phyloP scores from a whole-genome alignment of 345 rosid genomes.

The Bruguiera gymnorhiza region DNA sequence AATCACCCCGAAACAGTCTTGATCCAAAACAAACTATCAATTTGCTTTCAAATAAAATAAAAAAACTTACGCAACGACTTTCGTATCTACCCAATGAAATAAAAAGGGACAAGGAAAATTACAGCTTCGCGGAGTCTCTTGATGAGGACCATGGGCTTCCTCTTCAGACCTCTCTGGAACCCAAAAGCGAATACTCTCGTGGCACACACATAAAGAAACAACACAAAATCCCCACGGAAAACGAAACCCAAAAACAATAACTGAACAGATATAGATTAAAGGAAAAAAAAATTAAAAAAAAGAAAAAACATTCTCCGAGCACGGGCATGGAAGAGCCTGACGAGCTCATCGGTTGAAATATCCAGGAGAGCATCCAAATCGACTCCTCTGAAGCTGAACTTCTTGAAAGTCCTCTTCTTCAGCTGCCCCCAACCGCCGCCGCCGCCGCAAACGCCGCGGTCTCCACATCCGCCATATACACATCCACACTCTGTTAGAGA shows the following conservation, averaged over 20 bases:
- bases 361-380: slow-evolving; percentile 25
- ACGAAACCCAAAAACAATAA: not conserved
- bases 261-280: not conserved
- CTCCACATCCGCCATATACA: not conserved
- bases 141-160: slow-evolving; percentile 22
- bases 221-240: too few relatives aligned
- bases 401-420: slow-evolving; percentile 21
- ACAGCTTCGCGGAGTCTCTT: slow-evolving; percentile 23
- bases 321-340: slow-evolving; percentile 13
- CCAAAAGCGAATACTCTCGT: not conserved
- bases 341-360: slow-evolving; percentile 17
- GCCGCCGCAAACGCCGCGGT: not conserved
- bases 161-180: slow-evolving; percentile 9
- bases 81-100: not conserved
- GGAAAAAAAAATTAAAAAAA: not conserved
- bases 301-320: slow-evolving; percentile 7
- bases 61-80: not conserved
- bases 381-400: slow-evolving; percentile 25
- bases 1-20: too few relatives aligned
- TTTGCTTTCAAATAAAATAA: not conserved
- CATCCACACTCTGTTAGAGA: too few relatives aligned
- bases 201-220: too few relatives aligned
- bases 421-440: not conserved
- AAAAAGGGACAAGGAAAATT: not conserved
- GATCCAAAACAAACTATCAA: too few relatives aligned